Conservation (phyloP, 2,329 filamentous ascomycete genomes). For the Cladosporium sp. region DNA sequence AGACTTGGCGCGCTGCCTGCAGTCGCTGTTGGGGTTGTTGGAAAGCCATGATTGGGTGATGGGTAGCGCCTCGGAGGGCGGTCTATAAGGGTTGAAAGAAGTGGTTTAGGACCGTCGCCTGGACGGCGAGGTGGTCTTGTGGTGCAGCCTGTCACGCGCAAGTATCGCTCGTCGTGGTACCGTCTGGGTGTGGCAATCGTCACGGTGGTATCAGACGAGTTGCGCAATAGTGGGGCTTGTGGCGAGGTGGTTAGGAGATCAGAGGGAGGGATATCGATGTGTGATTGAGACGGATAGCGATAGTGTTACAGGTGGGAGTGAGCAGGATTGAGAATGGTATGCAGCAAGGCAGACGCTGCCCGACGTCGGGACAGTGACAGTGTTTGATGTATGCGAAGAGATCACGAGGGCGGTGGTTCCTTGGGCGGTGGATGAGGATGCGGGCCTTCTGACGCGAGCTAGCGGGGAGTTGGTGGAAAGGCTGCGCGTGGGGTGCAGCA, state of each 20-base stretch:
- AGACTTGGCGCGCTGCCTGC: constrained; percentile 29
- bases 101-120: constrained; percentile 1
- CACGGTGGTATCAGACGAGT: constrained; percentile 4
- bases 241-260: background rate
- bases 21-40: constrained; percentile 39
- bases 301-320: background rate
- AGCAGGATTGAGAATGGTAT: background rate
- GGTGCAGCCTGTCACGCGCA: constrained; percentile 15
- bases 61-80: constrained; percentile 15
- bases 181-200: background rate
- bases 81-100: constrained; percentile 4
- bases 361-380: background rate
- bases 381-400: background rate
- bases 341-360: background rate
- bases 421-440: constrained; percentile 4
- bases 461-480: constrained; percentile 2
- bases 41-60: constrained; percentile 34
- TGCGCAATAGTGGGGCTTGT: background rate
- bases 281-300: background rate
- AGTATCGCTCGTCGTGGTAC: background rate
- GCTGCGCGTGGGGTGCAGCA: background rate
- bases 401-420: constrained; percentile 6
- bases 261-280: background rate
- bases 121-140: constrained; percentile 9
- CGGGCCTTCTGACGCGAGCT: constrained; percentile 18